Percentiles rank a stretch among this genome's conserved stretches.
phyloP scores from a whole-genome alignment of 805 yeast genomes.

The Tetrapisispora fleetii region DNA sequence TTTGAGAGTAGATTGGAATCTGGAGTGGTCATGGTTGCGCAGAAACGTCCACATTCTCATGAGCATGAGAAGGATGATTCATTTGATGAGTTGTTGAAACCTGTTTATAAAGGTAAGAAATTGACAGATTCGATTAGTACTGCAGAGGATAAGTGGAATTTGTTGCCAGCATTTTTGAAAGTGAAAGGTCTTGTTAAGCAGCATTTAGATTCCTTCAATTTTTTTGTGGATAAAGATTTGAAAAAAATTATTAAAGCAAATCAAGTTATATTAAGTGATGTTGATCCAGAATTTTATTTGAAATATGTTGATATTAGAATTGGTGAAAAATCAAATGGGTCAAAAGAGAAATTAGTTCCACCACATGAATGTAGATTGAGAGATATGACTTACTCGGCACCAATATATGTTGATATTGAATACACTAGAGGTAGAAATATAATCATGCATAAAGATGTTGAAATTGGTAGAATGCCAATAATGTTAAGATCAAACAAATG shows the following conservation, averaged over 20 bases:
- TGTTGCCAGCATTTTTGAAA: constrained; percentile 88
- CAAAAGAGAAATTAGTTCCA: constrained; percentile 54
- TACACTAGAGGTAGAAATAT: constrained; percentile 92
- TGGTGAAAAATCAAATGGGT: constrained; percentile 61
- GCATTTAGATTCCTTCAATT: constrained; percentile 96
- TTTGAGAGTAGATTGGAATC: neutral
- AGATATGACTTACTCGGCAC: constrained; percentile 91
- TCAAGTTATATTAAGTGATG: constrained; percentile 81
- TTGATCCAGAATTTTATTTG: constrained; percentile 92
- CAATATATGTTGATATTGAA: constrained; percentile 92
- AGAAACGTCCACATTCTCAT: neutral
- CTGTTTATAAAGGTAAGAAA: constrained; percentile 75
- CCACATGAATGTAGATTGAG: constrained; percentile 95
- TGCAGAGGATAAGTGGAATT: constrained; percentile 94
- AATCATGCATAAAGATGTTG: constrained; percentile 80
- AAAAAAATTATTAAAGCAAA: constrained; percentile 89
- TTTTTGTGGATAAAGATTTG: constrained; percentile 86
- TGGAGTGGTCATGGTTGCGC: neutral
- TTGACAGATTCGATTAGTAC: constrained; percentile 82
- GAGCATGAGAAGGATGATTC: constrained; percentile 38
- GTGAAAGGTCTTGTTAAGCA: constrained; percentile 96
- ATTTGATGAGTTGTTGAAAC: constrained; percentile 68
- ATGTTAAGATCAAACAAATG: constrained; percentile 93
- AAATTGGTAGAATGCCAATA: constrained; percentile 97
- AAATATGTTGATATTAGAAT: constrained; percentile 89